Percentiles rank a stretch among this genome's conserved stretches.
Conservation (phyloP, 768 basidiomycete species). For the Xanthoconium purpureum region DNA sequence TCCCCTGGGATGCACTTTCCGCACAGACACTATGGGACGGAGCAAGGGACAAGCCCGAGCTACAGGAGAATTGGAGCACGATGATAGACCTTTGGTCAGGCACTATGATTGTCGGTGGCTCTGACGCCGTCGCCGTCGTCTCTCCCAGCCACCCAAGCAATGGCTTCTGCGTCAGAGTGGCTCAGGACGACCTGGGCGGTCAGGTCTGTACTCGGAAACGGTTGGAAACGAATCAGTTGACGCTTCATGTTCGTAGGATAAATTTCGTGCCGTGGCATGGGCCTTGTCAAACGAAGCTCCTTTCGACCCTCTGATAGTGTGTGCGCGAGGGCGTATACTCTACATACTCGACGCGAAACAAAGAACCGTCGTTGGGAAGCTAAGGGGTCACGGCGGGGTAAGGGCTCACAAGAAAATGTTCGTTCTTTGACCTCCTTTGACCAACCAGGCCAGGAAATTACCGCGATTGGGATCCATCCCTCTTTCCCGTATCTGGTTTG, state of each 20-base stretch:
- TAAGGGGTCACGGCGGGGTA: slow-evolving; percentile 75
- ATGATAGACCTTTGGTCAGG: slow-evolving; percentile 50
- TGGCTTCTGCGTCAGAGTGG: slow-evolving; percentile 36
- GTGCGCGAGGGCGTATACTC: slow-evolving; percentile 51
- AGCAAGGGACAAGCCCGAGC: slow-evolving; percentile 29
- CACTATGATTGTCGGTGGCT: slow-evolving; percentile 48
- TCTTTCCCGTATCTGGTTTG: slow-evolving; percentile 55
- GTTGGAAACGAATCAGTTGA: slow-evolving; percentile 1
- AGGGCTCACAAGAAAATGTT: slow-evolving; percentile 23
- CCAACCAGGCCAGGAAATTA: slow-evolving; percentile 49
- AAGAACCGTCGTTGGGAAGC: slow-evolving; percentile 40
- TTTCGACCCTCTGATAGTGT: slow-evolving; percentile 58
- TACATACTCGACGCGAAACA: slow-evolving; percentile 51
- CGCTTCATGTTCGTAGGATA: slow-evolving; percentile 14
- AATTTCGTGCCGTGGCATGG: slow-evolving; percentile 52
- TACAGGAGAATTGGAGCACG: slow-evolving; percentile 39
- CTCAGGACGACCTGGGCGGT: slow-evolving; percentile 13
- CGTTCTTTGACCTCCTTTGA: slow-evolving; percentile 14
- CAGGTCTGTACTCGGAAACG: slow-evolving; percentile 13
- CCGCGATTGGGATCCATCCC: slow-evolving; percentile 66
- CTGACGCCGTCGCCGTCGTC: slow-evolving; percentile 37
- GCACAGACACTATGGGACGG: slow-evolving; percentile 41
- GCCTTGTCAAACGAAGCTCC: slow-evolving; percentile 43
- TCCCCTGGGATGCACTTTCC: slow-evolving; percentile 39
- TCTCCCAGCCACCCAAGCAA: slow-evolving; percentile 20